phyloP scores from a whole-genome alignment of 83 land plant genomes.

The Picea abies region DNA sequence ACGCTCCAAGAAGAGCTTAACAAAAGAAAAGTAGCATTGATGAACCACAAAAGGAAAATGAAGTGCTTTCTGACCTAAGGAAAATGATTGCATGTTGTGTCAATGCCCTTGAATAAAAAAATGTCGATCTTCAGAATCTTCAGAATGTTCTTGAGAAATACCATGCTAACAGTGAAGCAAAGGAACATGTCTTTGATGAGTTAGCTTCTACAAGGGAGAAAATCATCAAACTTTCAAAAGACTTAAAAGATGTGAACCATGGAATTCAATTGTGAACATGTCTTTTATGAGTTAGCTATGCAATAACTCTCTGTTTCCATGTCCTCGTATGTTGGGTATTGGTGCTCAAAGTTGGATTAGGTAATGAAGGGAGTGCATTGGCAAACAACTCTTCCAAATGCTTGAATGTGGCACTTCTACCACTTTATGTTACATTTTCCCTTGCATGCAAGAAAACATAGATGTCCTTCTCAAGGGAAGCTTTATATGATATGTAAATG shows the following conservation, averaged over 20 bases:
- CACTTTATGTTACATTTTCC: no score
- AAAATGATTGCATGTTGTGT: conserved; percentile 58
- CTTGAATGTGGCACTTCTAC: no score
- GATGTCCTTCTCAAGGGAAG: no score
- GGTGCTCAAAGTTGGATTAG: no score
- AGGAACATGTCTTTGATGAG: conserved; percentile 80
- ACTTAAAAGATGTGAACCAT: conserved; percentile 57
- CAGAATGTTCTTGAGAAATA: conserved; percentile 92
- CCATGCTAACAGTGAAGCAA: conserved; percentile 95
- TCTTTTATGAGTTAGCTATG: no score
- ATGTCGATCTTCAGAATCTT: conserved; percentile 84
- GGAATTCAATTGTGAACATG: no score
- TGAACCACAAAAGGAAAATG: conserved; percentile 60
- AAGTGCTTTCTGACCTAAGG: conserved; percentile 55
- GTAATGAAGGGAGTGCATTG: no score
- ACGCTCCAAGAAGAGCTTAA: not conserved
- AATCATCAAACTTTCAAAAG: conserved; percentile 52
- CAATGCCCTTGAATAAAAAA: conserved; percentile 68
- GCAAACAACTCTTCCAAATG: no score
- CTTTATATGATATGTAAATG: no score
- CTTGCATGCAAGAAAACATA: no score
- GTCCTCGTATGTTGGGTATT: no score
- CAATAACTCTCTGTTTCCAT: no score
- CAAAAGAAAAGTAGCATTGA: conserved; percentile 1
- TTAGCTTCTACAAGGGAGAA: conserved; percentile 71